Percentiles rank a stretch among this genome's conserved stretches.
These are phyloP conservation scores for Hibiscus trionum DNA, from an alignment of 345 rosid species.

Conservation along the genomic window DNA sequence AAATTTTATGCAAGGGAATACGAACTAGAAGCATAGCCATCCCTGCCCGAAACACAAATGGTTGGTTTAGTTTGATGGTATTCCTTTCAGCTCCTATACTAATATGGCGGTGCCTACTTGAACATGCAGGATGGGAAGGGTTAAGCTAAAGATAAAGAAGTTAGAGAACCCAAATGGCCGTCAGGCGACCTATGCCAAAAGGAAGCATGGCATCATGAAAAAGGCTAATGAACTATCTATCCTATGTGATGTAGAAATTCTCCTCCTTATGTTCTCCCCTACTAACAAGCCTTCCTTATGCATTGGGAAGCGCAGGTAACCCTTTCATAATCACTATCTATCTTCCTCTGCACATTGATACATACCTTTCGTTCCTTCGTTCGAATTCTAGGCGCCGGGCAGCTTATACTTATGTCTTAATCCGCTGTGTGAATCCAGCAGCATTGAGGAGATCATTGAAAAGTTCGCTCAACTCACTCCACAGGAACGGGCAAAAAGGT, in stretches of 20 bases:
- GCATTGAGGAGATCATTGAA: slow-evolving; percentile 65
- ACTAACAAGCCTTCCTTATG: slow-evolving; percentile 55
- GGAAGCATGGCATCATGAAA: slow-evolving; percentile 67
- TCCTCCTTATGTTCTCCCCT: slow-evolving; percentile 81
- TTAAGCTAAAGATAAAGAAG: slow-evolving; percentile 64
- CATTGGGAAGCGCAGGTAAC: slow-evolving; percentile 48
- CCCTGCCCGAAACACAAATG: no score
- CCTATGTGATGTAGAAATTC: slow-evolving; percentile 56
- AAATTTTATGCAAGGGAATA: no score
- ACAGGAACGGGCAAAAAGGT: slow-evolving; percentile 88
- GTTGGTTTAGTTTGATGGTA: no score
- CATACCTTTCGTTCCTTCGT: background rate
- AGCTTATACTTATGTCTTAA: no score
- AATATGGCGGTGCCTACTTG: background rate
- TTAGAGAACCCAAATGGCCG: slow-evolving; percentile 58
- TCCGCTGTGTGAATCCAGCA: slow-evolving; percentile 22
- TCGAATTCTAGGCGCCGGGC: no score
- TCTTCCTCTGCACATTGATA: background rate
- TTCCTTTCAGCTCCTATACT: no score
- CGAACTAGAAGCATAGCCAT: no score
- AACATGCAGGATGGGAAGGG: slow-evolving; percentile 70
- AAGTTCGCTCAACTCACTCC: slow-evolving; percentile 70
- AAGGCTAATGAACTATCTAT: slow-evolving; percentile 69
- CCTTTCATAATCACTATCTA: background rate
- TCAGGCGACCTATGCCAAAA: slow-evolving; percentile 61